Evolutionary conservation across 441 rosid genomes (phyloP), one percentile per base, ranked within the genome.

Genomic region (Arabidopsis hybrid): DNA sequence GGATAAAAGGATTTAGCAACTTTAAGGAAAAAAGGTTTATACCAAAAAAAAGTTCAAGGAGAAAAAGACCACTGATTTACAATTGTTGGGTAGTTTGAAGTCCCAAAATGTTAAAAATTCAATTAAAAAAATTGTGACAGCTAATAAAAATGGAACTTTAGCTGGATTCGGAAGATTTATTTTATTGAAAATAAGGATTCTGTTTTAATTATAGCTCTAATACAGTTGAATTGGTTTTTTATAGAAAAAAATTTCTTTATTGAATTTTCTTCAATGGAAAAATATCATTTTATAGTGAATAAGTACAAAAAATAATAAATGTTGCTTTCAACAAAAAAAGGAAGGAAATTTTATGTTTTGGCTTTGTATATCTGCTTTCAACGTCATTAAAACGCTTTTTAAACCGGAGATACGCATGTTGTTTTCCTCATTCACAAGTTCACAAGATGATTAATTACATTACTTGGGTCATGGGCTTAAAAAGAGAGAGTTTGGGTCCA

Each of bases 1-100:
- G 57, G 56, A 34, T 45, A 31, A 46, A 35, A 18, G 40, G 13
- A 10, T 70, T 70, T 36, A 31, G 75, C 60, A 17, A 60, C 4
- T 49, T 39, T 36, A 60, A 38, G 51, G 7, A 4, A n/a, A 69
- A 60, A 43, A 31, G 32, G 32, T 31, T 31, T 0, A 31, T 31
- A 31, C 32, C 32, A 21, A 21, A 31, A 36, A 12, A 14, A 46
- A 7, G 7, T 14, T 2, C 6, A 14, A 46, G 18, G 18, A 7
- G 2, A 3, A n/a, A 47, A 47, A 7, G 52, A 16, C 11, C 21
- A 16, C 4, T 21, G 21, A 14, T 49, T 49, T 49, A 67, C 71
- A 50, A 38, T 14, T 60, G 26, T 21, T 21, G 26, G 26, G 26
- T 21, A 21, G 21, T 32, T 36, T 26, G 32, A 17, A 51, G 17